Conservation (phyloP, 2,329 filamentous ascomycete species). For the Periglandula ipomoeae region DNA sequence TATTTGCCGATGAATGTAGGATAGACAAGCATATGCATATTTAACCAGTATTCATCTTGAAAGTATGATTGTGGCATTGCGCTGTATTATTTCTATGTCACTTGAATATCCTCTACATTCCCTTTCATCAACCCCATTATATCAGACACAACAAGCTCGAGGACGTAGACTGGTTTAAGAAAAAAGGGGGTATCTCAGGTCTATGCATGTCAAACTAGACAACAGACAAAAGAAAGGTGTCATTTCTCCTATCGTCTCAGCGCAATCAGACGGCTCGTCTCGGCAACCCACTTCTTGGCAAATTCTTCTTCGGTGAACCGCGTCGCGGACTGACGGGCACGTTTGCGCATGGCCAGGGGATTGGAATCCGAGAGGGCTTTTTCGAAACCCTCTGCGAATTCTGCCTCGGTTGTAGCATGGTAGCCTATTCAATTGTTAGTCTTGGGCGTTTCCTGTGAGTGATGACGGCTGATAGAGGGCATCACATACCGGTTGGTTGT, state of each 20-base stretch:
- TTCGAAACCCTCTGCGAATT: conserved; percentile 75
- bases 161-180: not conserved
- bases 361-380: conserved; percentile 66
- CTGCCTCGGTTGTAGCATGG: conserved; percentile 66
- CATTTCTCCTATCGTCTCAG: conserved; percentile 20
- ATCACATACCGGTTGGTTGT: conserved; percentile 58
- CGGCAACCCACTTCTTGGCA: conserved; percentile 63
- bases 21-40: no score
- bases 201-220: conserved; percentile 13
- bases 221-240: conserved; percentile 11
- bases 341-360: conserved; percentile 61
- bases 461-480: no score
- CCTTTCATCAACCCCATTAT: no score
- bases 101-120: no score
- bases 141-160: not conserved
- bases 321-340: conserved; percentile 69
- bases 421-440: conserved; percentile 48
- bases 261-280: conserved; percentile 64
- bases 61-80: no score
- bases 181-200: conserved; percentile 27
- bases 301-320: conserved; percentile 88
- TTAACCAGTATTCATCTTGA: no score
- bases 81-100: no score
- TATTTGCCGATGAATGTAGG: no score
- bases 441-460: not conserved